Base-by-base conservation (phyloP, 306 rosid genomes). In the Gillenia trifoliata region DNA sequence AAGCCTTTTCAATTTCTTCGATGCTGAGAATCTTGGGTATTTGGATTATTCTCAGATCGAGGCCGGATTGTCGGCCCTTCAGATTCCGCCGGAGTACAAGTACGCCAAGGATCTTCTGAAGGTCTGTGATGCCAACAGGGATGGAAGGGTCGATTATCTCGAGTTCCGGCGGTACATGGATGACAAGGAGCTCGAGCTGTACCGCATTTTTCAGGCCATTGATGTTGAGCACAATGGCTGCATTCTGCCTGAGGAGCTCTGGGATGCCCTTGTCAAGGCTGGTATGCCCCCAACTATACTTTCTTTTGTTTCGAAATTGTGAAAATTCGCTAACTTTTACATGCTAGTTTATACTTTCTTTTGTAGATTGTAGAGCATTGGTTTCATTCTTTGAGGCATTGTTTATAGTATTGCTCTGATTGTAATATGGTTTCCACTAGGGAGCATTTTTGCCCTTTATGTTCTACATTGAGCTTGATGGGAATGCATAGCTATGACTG, bases 171-270 rank as follows among this genome's bases (percentile, higher is more conserved):
- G 75, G 69, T 93, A 93, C 71, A 91, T 93, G 98, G 98, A 93
- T 72, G 92, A 86, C 33, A 93, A 93, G 80, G 98, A 93, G 85
- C 86, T 93, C 6, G 98, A 93, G 86, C 96, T 93, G 47, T 93
- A 93, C 66, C 86, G 88, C 41, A 93, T 93, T 34, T 93, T 93
- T 66, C 98, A 93, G 83, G 96, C 96, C 67, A 93, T 93, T 74
- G 98, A 93, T 77, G 98, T 91, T 19, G 96, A 85, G 68, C 98
- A 93, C 64, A 93, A 79, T 70, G 98, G 98, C 6, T 87, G 94
- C 82, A 93, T 93, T 85, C 70, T 92, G 52, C 98, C 98, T 0
- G 98, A 93, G 84, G 98, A 93, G 90, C 96, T 93, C 1, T 93
- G 89, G 93, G 98, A 93, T 77, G 98, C 98, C 15, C 97, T 93